Evolutionary conservation across 2,329 filamentous ascomycete genomes (phyloP).

Genomic region (Paramyrothecium roridum): DNA sequence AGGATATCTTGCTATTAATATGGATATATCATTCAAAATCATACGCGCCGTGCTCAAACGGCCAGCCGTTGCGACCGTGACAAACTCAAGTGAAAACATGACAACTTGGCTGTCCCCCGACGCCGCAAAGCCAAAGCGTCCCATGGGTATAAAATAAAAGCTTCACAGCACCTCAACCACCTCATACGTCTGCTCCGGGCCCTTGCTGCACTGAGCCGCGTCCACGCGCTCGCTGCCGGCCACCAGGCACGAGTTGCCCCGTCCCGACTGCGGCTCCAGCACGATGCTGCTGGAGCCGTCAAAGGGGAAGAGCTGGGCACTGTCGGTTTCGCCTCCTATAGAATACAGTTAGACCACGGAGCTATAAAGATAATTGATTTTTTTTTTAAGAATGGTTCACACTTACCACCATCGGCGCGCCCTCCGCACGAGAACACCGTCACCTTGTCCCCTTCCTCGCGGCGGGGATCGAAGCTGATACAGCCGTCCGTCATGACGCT

Average conservation of each 20-base stretch:
- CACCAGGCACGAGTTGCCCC: slow-evolving; percentile 22
- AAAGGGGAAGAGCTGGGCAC: slow-evolving; percentile 48
- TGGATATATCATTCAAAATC: too few relatives aligned
- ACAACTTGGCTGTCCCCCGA: slow-evolving; percentile 13
- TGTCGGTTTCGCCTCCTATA: slow-evolving; percentile 41
- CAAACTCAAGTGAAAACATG: too few relatives aligned
- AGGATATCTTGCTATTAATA: too few relatives aligned
- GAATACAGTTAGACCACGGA: slow-evolving; percentile 9
- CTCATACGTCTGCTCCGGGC: slow-evolving; percentile 14
- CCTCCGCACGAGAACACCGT: slow-evolving; percentile 51
- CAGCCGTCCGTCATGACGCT: slow-evolving; percentile 50
- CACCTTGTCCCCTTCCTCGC: slow-evolving; percentile 41
- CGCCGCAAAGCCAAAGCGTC: not conserved
- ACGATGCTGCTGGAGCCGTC: slow-evolving; percentile 34
- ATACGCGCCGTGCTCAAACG: too few relatives aligned
- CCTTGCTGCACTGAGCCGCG: slow-evolving; percentile 22
- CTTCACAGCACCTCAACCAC: slow-evolving; percentile 9
- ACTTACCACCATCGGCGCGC: slow-evolving; percentile 42
- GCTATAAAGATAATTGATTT: not conserved
- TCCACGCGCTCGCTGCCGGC: slow-evolving; percentile 12
- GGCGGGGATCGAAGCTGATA: slow-evolving; percentile 44
- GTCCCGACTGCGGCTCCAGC: slow-evolving; percentile 41
- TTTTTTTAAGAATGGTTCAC: slow-evolving; percentile 5
- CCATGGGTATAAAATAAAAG: slow-evolving; percentile 12
- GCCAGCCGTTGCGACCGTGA: too few relatives aligned